A percentile compares a stretch with the other conserved stretches of the same genome.
phyloP scores from a whole-genome alignment of 257 asterid genomes.

The Linderniella brevidens region DNA sequence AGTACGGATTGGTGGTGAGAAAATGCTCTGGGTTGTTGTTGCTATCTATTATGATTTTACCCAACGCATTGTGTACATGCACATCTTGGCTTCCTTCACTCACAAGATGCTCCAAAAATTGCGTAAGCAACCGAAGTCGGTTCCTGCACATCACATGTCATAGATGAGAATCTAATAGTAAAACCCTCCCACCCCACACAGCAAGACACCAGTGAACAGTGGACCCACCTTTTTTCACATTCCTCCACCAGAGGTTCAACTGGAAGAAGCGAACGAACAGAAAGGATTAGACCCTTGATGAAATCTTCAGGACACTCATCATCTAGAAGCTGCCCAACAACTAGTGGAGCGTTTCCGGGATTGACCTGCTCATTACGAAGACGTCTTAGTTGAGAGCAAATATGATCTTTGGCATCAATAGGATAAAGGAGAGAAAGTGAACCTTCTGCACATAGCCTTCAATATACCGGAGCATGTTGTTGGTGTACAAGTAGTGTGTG shows the following conservation, averaged over 20 bases:
- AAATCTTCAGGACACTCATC: slow-evolving; percentile 99
- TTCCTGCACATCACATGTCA: slow-evolving; percentile 46
- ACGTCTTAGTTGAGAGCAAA: not conserved
- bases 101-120: slow-evolving; percentile 98
- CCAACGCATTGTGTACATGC: slow-evolving; percentile 97
- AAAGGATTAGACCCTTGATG: slow-evolving; percentile 85
- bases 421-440: slow-evolving; percentile 2
- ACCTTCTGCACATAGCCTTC: slow-evolving; percentile 99
- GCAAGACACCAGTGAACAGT: not conserved
- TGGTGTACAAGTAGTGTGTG: slow-evolving; percentile 86
- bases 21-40: slow-evolving; percentile 98
- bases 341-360: slow-evolving; percentile 98
- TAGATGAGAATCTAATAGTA: slow-evolving; percentile 6
- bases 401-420: not conserved
- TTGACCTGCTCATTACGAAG: slow-evolving; percentile 48
- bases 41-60: slow-evolving; percentile 95
- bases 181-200: slow-evolving; percentile 7
- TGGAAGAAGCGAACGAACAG: slow-evolving; percentile 96
- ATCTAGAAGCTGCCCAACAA: slow-evolving; percentile 95
- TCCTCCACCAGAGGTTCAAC: slow-evolving; percentile 98
- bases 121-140: slow-evolving; percentile 95
- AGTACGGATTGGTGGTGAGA: slow-evolving; percentile 94
- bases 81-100: slow-evolving; percentile 99
- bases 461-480: slow-evolving; percentile 92
- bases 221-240: slow-evolving; percentile 84